phyloP scores from a whole-genome alignment of 2,329 filamentous ascomycete genomes.

The Sporothrix inflata region DNA sequence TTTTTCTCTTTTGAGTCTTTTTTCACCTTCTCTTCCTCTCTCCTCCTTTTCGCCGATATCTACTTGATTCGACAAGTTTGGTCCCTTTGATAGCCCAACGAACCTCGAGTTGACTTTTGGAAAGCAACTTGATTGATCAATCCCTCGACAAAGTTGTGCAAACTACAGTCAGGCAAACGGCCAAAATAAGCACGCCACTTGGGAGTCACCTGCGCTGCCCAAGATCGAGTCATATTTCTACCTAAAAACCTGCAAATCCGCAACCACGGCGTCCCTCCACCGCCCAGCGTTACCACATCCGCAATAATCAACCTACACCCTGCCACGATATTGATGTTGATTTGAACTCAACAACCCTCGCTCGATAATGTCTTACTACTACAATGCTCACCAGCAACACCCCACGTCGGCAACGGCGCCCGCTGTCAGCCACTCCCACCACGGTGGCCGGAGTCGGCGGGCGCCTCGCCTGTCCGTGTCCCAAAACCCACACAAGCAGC shows the following conservation, averaged over 20 bases:
- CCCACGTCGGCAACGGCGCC: constrained; percentile 58
- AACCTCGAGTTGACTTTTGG: constrained; percentile 18
- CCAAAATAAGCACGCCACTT: constrained; percentile 23
- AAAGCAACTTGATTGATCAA: constrained; percentile 21
- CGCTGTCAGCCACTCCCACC: constrained; percentile 71
- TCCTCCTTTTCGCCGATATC: background rate
- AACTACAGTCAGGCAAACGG: background rate
- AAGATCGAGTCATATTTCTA: constrained; percentile 25
- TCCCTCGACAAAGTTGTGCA: background rate
- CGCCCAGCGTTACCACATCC: background rate
- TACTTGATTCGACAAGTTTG: background rate
- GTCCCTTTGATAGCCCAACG: background rate
- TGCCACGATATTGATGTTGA: background rate
- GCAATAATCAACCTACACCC: background rate
- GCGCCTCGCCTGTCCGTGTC: constrained; percentile 78
- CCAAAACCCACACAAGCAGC: constrained; percentile 82
- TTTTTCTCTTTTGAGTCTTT: background rate
- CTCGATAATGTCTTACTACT: constrained; percentile 64
- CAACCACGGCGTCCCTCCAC: constrained; percentile 26
- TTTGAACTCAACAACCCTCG: background rate
- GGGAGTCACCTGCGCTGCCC: background rate
- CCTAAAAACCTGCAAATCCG: constrained; percentile 15
- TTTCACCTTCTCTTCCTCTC: background rate
- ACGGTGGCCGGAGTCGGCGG: constrained; percentile 82
- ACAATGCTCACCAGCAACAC: constrained; percentile 62